A percentile compares a stretch with the other conserved stretches of the same genome.
Evolutionary conservation across 1,284 basidiomycete genomes (phyloP).

Genomic region (Mycosarcoma mackinlayi): DNA sequence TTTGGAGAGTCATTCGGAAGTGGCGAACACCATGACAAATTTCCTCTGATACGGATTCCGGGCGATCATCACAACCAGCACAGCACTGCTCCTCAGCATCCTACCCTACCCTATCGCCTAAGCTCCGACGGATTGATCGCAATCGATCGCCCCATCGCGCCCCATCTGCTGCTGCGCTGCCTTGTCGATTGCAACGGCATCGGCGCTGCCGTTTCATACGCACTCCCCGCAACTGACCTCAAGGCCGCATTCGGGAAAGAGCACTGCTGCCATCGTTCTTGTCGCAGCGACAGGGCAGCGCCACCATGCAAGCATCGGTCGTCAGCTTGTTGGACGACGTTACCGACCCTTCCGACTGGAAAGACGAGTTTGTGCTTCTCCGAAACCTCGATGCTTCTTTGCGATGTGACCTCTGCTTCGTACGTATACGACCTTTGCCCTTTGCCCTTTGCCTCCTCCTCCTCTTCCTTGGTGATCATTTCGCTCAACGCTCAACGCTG

Average conservation of each 20-base stretch:
- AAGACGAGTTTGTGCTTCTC: slow-evolving; percentile 44
- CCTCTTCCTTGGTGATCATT: no score
- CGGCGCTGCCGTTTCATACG: no score
- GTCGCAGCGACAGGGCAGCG: background rate
- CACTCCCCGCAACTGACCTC: no score
- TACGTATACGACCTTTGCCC: background rate
- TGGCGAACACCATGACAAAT: background rate
- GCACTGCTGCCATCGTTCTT: background rate
- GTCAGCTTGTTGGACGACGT: slow-evolving; percentile 44
- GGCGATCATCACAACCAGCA: background rate
- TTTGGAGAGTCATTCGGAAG: background rate
- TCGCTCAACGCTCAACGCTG: no score
- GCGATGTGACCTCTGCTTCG: slow-evolving; percentile 63
- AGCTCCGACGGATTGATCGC: background rate
- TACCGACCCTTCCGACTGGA: slow-evolving; percentile 64
- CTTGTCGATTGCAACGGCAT: background rate
- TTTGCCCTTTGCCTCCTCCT: background rate
- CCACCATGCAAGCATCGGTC: slow-evolving; percentile 21
- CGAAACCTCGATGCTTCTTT: slow-evolving; percentile 55
- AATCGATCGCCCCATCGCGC: no score
- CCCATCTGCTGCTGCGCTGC: no score
- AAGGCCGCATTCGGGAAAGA: no score
- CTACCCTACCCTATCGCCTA: background rate
- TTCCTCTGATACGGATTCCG: no score
- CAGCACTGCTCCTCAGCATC: no score